Evolutionary conservation across 768 basidiomycete genomes (phyloP).

Genomic region (Boletus sp.): DNA sequence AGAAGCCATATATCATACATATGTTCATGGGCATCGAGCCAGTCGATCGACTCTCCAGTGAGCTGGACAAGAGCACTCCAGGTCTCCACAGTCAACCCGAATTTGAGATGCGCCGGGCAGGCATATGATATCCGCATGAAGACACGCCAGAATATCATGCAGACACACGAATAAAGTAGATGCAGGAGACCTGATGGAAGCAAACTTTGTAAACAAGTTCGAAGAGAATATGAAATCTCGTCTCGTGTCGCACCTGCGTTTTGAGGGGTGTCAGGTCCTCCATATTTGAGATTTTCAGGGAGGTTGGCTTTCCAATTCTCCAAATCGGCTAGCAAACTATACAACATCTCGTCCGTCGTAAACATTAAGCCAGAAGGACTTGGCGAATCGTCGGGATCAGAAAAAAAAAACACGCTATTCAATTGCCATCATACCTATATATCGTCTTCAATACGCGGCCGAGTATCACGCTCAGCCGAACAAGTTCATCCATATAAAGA

Average conservation of each 20-base stretch:
- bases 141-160: conserved; percentile 97
- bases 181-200: conserved; percentile 71
- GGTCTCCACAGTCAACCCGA: conserved; percentile 73
- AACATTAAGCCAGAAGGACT: conserved; percentile 87
- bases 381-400: conserved; percentile 7
- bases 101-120: conserved; percentile 87
- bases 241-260: conserved; percentile 56
- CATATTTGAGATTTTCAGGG: conserved; percentile 76
- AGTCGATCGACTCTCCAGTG: conserved; percentile 82
- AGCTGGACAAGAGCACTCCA: conserved; percentile 74
- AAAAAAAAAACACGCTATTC: background rate
- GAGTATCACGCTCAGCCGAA: conserved; percentile 86
- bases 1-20: conserved; percentile 86
- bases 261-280: conserved; percentile 62
- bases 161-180: conserved; percentile 82
- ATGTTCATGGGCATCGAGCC: conserved; percentile 79
- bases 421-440: conserved; percentile 61
- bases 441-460: conserved; percentile 91
- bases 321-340: conserved; percentile 60
- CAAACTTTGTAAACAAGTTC: conserved; percentile 1
- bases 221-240: background rate
- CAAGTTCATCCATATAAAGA: conserved; percentile 86
- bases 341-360: conserved; percentile 78
- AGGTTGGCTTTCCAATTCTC: conserved; percentile 77
- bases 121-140: conserved; percentile 98